Evolutionary conservation across 345 rosid species (phyloP).

Genomic region (Carallia pectinifolia): DNA sequence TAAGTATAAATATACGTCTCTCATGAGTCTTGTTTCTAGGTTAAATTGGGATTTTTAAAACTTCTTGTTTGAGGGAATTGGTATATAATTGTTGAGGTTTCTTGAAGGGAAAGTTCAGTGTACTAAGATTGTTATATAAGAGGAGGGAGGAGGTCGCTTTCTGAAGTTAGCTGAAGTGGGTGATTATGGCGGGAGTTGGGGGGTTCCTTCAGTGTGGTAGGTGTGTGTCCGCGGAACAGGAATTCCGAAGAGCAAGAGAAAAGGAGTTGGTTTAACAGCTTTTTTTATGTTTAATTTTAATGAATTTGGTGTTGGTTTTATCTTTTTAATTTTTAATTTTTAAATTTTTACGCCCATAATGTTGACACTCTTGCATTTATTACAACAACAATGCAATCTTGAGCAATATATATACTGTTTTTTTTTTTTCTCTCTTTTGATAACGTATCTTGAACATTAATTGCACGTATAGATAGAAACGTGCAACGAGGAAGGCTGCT

Average conservation of each 20-base stretch:
- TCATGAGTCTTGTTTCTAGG: not conserved
- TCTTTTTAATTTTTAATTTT: not conserved
- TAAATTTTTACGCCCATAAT: not conserved
- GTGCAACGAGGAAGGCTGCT: no score
- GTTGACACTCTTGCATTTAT: not conserved
- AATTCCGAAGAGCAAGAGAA: not conserved
- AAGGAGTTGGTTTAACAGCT: constrained; percentile 47
- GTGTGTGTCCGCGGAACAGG: constrained; percentile 26
- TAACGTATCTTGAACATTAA: no score
- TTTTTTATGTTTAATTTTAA: constrained; percentile 10
- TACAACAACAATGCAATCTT: not conserved
- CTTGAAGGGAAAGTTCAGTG: not conserved
- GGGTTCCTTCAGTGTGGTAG: constrained; percentile 32
- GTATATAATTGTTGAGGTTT: no score
- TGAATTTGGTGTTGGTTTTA: constrained; percentile 25
- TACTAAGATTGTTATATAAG: not conserved
- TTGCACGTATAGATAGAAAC: no score
- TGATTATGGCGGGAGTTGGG: constrained; percentile 41
- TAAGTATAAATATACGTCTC: no score
- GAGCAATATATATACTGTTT: not conserved
- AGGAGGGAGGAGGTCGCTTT: not conserved
- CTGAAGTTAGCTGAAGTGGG: constrained; percentile 37
- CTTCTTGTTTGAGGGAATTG: not conserved
- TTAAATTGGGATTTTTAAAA: no score
- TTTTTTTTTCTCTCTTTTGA: no score